A percentile compares a stretch with the other conserved stretches of the same genome.
phyloP scores from a whole-genome alignment of 192 early-diverging fungal genomes.

The Backusella tarrabulga region DNA sequence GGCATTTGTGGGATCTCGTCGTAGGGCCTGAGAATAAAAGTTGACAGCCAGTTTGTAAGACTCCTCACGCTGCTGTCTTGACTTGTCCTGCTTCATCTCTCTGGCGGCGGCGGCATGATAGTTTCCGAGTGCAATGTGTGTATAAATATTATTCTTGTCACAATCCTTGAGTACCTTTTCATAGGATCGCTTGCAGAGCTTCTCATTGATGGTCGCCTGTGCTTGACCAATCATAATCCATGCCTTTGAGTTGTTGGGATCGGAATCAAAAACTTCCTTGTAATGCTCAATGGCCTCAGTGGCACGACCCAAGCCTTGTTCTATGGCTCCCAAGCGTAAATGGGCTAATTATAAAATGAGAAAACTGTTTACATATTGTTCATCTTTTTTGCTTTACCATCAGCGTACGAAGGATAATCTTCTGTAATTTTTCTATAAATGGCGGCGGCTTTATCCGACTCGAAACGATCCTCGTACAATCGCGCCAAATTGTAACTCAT shows the following conservation, averaged over 20 bases:
- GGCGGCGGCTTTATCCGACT: conserved; percentile 55
- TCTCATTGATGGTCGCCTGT: conserved; percentile 58
- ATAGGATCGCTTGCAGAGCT: conserved; percentile 68
- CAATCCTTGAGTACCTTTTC: conserved; percentile 77
- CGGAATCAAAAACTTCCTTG: conserved; percentile 59
- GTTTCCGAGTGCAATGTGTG: conserved; percentile 80
- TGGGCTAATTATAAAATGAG: conserved; percentile 43
- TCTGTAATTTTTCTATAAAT: conserved; percentile 64
- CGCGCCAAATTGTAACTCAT: conserved; percentile 77
- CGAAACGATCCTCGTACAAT: conserved; percentile 61
- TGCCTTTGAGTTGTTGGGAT: conserved; percentile 58
- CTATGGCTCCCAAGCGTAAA: conserved; percentile 75
- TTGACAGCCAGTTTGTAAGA: conserved; percentile 71
- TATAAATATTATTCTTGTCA: conserved; percentile 76
- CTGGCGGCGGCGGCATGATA: conserved; percentile 68
- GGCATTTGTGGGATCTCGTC: conserved; percentile 65
- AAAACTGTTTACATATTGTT: conserved; percentile 1
- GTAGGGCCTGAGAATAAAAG: conserved; percentile 77
- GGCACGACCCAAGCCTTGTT: conserved; percentile 47
- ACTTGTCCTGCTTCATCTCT: conserved; percentile 44
- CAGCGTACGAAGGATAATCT: conserved; percentile 70
- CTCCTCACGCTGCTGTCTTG: conserved; percentile 30
- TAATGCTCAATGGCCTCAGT: conserved; percentile 62
- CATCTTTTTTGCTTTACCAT: conserved; percentile 44
- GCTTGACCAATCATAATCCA: conserved; percentile 75